Evolutionary conservation across 2,329 filamentous ascomycete species (phyloP), one percentile per base, ranked within the genome.

Genomic region (Colletotrichum sp.): DNA sequence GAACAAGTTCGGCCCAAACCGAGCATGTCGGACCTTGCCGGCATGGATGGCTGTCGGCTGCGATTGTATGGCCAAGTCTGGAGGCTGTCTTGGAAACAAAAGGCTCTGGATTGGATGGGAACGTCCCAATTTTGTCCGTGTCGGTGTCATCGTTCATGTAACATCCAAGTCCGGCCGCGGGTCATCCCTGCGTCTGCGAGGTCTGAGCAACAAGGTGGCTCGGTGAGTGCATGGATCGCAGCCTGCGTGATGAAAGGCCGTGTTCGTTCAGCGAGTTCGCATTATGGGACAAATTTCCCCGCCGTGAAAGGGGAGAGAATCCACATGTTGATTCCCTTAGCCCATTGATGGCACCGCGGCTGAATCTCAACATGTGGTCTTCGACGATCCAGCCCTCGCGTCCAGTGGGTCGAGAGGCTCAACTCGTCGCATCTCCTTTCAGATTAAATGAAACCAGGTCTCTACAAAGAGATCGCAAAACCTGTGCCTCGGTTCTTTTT

Each of bases 1-100:
- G 39, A 72, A 68, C 30, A 36, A 61, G 68, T 68, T 64, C 39
- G 44, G 55, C 27, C 55, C 71, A 75, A 72, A 61, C 61, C 73
- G 30, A 72, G 22, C 11, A 44, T 63, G 72, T 75, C 72, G 30
- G 68, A 64, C 61, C 55, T 63, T 63, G 19, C 68, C 55, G 28
- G n/a, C 30, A 19, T 27, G 11, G n/a, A 34, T 61, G 55, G 39
- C 19, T 27, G 34, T 55, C 30, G n/a, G 11, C 16, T 48, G 30
- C 22, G 15, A 16, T n/a, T 75, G 63, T 34, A 52, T 64, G 68
- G 72, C 57, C 55, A 71, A 72, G 28, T 44, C 30, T 22, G 30
- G n/a, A 60, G 55, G 22, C 16, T 25, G 8, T 60, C 52, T 25
- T 22, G 32, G 12, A 69, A 30, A 60, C 11, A 15, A 28, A 27